Percentiles rank a stretch among this genome's conserved stretches.
These are phyloP conservation scores for Monascus ruber DNA, from an alignment of 2,329 filamentous ascomycete genomes.

Conservation along the genomic window DNA sequence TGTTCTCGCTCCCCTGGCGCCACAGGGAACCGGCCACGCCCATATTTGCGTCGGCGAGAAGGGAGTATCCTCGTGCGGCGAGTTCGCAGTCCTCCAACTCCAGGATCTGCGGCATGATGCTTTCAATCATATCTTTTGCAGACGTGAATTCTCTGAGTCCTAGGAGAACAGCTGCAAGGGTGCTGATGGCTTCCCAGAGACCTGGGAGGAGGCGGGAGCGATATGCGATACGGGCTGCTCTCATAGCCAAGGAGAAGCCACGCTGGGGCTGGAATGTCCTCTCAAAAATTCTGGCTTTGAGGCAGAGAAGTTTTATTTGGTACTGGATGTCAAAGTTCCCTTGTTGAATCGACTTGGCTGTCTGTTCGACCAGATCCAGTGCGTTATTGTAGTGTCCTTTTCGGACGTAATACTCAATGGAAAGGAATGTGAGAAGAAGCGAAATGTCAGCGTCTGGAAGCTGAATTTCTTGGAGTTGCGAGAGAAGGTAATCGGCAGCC, in stretches of 20 bases:
- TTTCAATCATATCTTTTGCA: conserved; percentile 52
- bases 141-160: conserved; percentile 60
- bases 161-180: conserved; percentile 57
- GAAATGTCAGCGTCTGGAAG: conserved; percentile 48
- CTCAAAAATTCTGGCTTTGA: conserved; percentile 61
- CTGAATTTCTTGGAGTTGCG: conserved; percentile 43
- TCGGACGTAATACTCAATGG: conserved; percentile 49
- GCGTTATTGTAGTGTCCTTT: conserved; percentile 43
- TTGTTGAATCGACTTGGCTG: conserved; percentile 41
- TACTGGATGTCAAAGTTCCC: conserved; percentile 53
- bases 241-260: conserved; percentile 64
- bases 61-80: conserved; percentile 55
- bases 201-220: conserved; percentile 55
- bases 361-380: conserved; percentile 42
- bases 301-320: conserved; percentile 58
- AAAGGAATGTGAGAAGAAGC: conserved; percentile 47
- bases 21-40: conserved; percentile 52
- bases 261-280: conserved; percentile 58
- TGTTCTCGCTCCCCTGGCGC: conserved; percentile 11
- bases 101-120: conserved; percentile 63
- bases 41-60: conserved; percentile 67
- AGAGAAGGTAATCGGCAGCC: conserved; percentile 46
- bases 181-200: conserved; percentile 61
- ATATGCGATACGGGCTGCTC: conserved; percentile 64
- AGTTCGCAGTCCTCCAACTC: conserved; percentile 56